These are phyloP conservation scores for Apiotrichum gamsii DNA, from an alignment of 1,284 basidiomycete genomes.

Conservation along the genomic window DNA sequence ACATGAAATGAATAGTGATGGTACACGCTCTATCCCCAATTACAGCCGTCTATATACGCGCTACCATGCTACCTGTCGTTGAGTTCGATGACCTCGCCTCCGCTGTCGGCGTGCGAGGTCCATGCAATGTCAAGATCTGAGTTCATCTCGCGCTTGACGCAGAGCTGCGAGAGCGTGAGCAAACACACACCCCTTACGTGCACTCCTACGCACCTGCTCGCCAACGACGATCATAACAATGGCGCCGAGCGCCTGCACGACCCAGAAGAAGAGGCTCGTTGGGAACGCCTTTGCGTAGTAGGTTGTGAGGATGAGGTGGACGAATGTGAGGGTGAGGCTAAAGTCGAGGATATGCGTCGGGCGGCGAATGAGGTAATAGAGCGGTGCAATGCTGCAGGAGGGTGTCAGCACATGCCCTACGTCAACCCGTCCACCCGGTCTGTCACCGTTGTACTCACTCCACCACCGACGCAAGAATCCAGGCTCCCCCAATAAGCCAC, in stretches of 20 bases:
- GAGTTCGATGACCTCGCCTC: conserved; percentile 31
- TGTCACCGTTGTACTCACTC: conserved; percentile 57
- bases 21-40: too few species aligned
- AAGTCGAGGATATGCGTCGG: conserved; percentile 95
- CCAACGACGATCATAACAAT: conserved; percentile 69
- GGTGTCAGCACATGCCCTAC: not conserved
- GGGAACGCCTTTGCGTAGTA: conserved; percentile 85
- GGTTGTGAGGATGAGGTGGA: conserved; percentile 83
- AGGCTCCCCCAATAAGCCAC: conserved; percentile 79
- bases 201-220: conserved; percentile 63
- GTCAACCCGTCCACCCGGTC: not conserved
- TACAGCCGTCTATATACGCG: too few species aligned
- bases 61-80: conserved; percentile 16
- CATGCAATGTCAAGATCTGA: conserved; percentile 61
- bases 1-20: too few species aligned
- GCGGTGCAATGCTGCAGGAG: conserved; percentile 65
- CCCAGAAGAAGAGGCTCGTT: conserved; percentile 83
- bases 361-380: conserved; percentile 78
- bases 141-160: conserved; percentile 85
- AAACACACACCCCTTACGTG: not conserved
- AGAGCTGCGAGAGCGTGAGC: too few species aligned
- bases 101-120: conserved; percentile 17
- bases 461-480: conserved; percentile 68
- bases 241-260: conserved; percentile 65
- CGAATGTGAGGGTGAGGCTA: conserved; percentile 77